Conservation (phyloP, 331 rosid species). For the Prunus yedoensis region DNA sequence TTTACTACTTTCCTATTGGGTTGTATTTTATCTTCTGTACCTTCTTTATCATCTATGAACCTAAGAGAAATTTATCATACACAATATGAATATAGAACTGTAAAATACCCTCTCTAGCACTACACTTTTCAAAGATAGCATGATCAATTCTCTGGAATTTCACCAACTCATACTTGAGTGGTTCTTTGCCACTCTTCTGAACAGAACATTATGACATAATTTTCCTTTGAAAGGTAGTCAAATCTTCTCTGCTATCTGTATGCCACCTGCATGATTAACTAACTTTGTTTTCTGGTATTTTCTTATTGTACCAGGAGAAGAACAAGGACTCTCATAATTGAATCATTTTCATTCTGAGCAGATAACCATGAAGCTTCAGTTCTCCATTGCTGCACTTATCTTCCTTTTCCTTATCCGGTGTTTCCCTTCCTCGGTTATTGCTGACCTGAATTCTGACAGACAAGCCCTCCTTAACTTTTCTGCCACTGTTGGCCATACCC, state of each 20-base stretch:
- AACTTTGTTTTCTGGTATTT: conserved; percentile 29
- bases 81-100: too few species aligned
- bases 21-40: neutral
- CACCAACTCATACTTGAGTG: neutral
- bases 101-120: neutral
- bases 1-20: neutral
- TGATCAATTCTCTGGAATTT: neutral
- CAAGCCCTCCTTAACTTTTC: conserved; percentile 66
- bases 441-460: conserved; percentile 63
- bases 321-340: conserved; percentile 29
- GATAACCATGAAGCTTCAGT: conserved; percentile 46
- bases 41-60: neutral
- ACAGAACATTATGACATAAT: neutral
- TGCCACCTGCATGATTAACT: neutral
- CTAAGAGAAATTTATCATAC: too few species aligned
- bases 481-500: conserved; percentile 45
- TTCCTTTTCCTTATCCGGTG: conserved; percentile 26
- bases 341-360: conserved; percentile 28
- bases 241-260: conserved; percentile 3
- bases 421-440: conserved; percentile 25
- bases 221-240: neutral
- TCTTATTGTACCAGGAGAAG: conserved; percentile 38
- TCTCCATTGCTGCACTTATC: conserved; percentile 32
- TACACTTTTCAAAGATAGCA: neutral
- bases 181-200: neutral